Conservation (phyloP, 192 early-diverging fungal species). For the Gamsiella multidivaricata region DNA sequence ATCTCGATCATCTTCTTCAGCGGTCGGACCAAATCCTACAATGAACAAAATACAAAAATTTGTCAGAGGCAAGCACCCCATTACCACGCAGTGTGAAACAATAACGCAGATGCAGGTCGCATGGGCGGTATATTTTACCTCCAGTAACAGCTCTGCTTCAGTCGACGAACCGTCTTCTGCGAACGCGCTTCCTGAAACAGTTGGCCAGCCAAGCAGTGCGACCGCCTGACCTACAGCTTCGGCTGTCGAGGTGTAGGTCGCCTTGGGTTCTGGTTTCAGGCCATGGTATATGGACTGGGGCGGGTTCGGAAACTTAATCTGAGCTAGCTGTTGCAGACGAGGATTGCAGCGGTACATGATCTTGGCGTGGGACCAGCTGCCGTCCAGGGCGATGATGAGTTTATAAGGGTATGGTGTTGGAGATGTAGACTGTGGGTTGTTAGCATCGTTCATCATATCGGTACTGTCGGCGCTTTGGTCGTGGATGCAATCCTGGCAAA, state of each 20-base stretch:
- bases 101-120: neutral
- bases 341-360: slow-evolving; percentile 54
- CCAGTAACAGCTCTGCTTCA: slow-evolving; percentile 23
- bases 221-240: slow-evolving; percentile 53
- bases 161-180: neutral
- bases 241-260: slow-evolving; percentile 46
- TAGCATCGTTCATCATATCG: too few relatives aligned
- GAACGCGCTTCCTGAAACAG: neutral
- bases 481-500: slow-evolving; percentile 30
- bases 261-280: slow-evolving; percentile 52
- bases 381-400: slow-evolving; percentile 50
- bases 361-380: slow-evolving; percentile 55
- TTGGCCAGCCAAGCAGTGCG: slow-evolving; percentile 42
- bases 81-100: neutral
- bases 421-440: too few relatives aligned
- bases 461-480: neutral
- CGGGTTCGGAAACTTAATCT: slow-evolving; percentile 49
- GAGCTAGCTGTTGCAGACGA: slow-evolving; percentile 43
- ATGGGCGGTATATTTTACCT: too few relatives aligned
- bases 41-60: too few relatives aligned
- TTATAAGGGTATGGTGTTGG: slow-evolving; percentile 32
- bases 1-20: slow-evolving; percentile 49
- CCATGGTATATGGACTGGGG: slow-evolving; percentile 49
- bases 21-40: slow-evolving; percentile 36
- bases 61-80: neutral